These are phyloP conservation scores for Hypoxylon cercidicola DNA, from an alignment of 495 filamentous ascomycete genomes.

Conservation along the genomic window DNA sequence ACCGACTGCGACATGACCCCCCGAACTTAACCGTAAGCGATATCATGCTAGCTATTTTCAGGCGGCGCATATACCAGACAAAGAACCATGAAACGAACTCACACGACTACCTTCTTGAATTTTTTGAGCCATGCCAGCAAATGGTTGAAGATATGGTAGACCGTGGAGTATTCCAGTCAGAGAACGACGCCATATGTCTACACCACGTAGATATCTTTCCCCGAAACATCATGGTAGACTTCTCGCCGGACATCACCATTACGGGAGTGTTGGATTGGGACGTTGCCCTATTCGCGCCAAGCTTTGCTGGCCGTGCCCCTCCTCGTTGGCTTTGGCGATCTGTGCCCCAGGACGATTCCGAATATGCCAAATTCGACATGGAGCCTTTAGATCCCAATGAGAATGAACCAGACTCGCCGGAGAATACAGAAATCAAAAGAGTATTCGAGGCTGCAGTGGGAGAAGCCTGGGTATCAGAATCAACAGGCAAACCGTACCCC, in stretches of 20 bases:
- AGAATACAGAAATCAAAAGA: constrained; percentile 13
- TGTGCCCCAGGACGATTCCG: background rate
- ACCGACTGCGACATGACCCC: constrained; percentile 1
- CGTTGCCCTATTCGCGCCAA: constrained; percentile 13
- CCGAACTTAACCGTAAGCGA: background rate
- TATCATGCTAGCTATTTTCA: background rate
- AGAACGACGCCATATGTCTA: constrained; percentile 14
- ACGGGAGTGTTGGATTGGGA: constrained; percentile 28
- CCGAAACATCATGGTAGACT: constrained; percentile 32
- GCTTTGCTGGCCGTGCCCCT: constrained; percentile 1
- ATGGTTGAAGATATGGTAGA: constrained; percentile 11
- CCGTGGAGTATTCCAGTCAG: background rate
- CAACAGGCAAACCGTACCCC: background rate
- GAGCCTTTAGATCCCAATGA: constrained; percentile 5
- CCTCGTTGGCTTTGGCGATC: constrained; percentile 24
- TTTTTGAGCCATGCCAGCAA: background rate
- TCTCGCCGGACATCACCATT: constrained; percentile 14
- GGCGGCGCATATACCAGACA: constrained; percentile 6
- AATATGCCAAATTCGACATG: background rate
- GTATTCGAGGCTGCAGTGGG: constrained; percentile 16
- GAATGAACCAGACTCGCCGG: background rate
- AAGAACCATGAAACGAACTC: background rate
- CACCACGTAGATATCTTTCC: constrained; percentile 20
- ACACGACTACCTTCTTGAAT: background rate
- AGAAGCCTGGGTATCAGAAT: constrained; percentile 18